Base-by-base conservation (phyloP, 179 eudicot species). In the Patellifolia procumbens region DNA sequence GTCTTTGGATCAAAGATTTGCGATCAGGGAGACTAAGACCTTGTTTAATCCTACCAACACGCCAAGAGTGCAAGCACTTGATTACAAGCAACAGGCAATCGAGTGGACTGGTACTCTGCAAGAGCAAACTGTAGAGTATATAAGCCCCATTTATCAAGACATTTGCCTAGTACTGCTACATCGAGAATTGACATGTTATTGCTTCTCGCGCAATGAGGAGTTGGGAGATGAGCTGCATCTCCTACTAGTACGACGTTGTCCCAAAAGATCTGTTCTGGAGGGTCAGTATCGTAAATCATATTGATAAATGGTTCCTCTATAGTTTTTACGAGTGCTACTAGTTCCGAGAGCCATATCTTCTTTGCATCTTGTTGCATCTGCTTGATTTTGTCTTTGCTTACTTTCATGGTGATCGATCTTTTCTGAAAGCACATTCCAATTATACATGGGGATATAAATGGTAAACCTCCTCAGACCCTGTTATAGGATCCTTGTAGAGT, bases 181-280 rank as follows among this genome's bases (percentile, higher is more conserved):
- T 92, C 97, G 17, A 87, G 77, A 72, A 92, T 58, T 0, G 97
- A 79, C 97, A 92, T 91, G 80, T 92, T 92, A 61, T 93, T 92
- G 88, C 97, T 92, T 77, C 97, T 83, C 28, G 86, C 20, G 72
- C 97, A 91, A 60, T 92, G 96, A 52, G 97, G 98, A 35, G 90
- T 93, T 10, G 91, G 83, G 1, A 96, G 97, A 73, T 92, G 97
- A 80, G 96, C 97, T 55, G 93, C 96, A 55, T 92, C 97, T 79
- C 97, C 97, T 11, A 92, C 81, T 55, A 92, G 78, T 17, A 92
- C 92, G 9, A 91, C 90, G 34, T 89, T 87, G 84, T 87, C 87
- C 89, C 89, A 91, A 71, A 82, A 68, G 34, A 87, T 59, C 55
- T 35, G 86, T 3, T 91, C 83, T 4, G 84, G 74, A 45, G 96